Evolutionary conservation across 2,329 filamentous ascomycete genomes (phyloP).

Genomic region (Ophiostoma himal-ulmi): DNA sequence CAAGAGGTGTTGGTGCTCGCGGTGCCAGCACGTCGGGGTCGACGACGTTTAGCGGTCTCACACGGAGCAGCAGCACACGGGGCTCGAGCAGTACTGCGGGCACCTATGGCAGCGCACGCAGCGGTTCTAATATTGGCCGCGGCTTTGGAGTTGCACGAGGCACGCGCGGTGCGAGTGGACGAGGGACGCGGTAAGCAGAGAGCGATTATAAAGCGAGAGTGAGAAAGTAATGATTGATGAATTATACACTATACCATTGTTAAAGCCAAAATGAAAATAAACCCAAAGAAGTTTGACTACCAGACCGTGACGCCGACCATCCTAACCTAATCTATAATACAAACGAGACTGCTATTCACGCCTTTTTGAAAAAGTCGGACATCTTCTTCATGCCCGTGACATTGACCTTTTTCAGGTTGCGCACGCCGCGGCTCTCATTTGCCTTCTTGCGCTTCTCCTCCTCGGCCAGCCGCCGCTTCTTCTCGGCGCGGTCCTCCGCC

Average conservation of each 20-base stretch:
- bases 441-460: conserved; percentile 81
- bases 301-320: neutral
- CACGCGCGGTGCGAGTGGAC: neutral
- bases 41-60: conserved; percentile 19
- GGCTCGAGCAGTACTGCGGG: conserved; percentile 3
- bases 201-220: neutral
- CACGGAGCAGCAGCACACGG: conserved; percentile 19
- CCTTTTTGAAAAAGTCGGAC: conserved; percentile 86
- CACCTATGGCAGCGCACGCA: conserved; percentile 14
- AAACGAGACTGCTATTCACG: conserved; percentile 27
- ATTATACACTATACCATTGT: neutral
- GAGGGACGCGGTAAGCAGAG: neutral
- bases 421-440: conserved; percentile 66
- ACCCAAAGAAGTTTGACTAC: neutral
- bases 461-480: conserved; percentile 80
- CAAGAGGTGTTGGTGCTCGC: conserved; percentile 14
- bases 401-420: conserved; percentile 82
- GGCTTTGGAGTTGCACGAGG: conserved; percentile 3
- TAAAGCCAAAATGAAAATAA: neutral
- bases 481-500: conserved; percentile 59
- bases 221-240: conserved; percentile 12
- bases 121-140: conserved; percentile 41
- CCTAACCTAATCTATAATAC: neutral
- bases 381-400: conserved; percentile 94
- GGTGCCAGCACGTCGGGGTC: conserved; percentile 15